phyloP scores from a whole-genome alignment of 768 basidiomycete species.

The Amanita phalloides region DNA sequence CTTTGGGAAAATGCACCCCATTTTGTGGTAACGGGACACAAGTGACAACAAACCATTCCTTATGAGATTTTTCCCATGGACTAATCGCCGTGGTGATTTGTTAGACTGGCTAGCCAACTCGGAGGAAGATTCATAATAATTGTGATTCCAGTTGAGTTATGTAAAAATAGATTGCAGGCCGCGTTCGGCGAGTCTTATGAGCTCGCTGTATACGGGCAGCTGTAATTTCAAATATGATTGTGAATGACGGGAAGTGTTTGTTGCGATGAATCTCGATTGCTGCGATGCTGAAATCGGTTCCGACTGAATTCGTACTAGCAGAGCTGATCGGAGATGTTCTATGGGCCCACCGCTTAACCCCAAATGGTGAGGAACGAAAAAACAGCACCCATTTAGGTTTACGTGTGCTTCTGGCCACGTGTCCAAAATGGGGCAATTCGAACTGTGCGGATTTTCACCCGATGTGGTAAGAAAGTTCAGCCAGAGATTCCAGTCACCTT shows the following conservation, averaged over 20 bases:
- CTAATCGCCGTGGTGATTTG: not conserved
- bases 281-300: slow-evolving; percentile 5
- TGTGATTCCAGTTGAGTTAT: not conserved
- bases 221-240: not conserved
- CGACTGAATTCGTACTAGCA: slow-evolving; percentile 2
- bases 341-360: not conserved
- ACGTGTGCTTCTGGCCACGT: slow-evolving; percentile 6
- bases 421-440: slow-evolving; percentile 6
- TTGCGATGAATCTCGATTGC: slow-evolving; percentile 1
- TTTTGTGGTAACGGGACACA: not conserved
- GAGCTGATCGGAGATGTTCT: slow-evolving; percentile 2
- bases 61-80: not conserved
- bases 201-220: not conserved
- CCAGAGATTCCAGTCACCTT: not conserved
- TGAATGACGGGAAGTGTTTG: not conserved
- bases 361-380: slow-evolving; percentile 2
- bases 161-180: not conserved
- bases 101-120: not conserved
- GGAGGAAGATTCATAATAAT: not conserved
- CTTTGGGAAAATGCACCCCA: not conserved
- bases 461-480: slow-evolving; percentile 4
- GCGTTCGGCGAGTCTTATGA: not conserved
- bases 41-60: not conserved
- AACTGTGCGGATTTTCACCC: slow-evolving; percentile 6
- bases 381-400: slow-evolving; percentile 5